Evolutionary conservation across 208 protist species (phyloP).

Genomic region (Trypanosoma lewisi): DNA sequence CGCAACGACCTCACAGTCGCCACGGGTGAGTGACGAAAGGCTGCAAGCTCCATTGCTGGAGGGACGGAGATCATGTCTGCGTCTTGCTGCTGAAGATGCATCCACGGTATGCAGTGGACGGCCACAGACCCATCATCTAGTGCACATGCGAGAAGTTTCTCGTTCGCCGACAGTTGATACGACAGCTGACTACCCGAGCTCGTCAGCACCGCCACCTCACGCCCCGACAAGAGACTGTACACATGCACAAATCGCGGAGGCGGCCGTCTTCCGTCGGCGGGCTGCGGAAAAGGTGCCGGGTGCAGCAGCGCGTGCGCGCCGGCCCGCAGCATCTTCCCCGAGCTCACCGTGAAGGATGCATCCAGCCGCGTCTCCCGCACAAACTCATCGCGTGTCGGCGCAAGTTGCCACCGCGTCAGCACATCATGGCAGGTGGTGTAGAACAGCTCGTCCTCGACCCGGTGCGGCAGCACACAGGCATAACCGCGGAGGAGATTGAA

Average conservation of each 20-base stretch:
- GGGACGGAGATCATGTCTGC: slow-evolving; percentile 1
- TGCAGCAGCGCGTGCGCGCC: slow-evolving; percentile 16
- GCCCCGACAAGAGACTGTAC: background rate
- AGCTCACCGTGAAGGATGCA: slow-evolving; percentile 4
- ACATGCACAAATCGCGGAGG: slow-evolving; percentile 16
- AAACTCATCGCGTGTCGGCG: slow-evolving; percentile 21
- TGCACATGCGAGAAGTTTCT: slow-evolving; percentile 16
- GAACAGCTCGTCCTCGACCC: slow-evolving; percentile 45
- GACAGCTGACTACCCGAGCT: slow-evolving; percentile 9
- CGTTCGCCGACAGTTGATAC: slow-evolving; percentile 21
- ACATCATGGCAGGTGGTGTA: slow-evolving; percentile 30
- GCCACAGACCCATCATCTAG: slow-evolving; percentile 26
- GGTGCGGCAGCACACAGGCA: slow-evolving; percentile 39
- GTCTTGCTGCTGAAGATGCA: background rate
- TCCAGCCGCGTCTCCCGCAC: background rate
- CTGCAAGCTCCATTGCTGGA: slow-evolving; percentile 18
- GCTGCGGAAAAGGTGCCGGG: slow-evolving; percentile 3
- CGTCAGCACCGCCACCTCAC: slow-evolving; percentile 15
- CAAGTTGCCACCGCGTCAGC: slow-evolving; percentile 17
- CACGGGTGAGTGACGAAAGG: slow-evolving; percentile 14
- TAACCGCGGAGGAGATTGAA: slow-evolving; percentile 22
- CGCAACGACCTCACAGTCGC: slow-evolving; percentile 17
- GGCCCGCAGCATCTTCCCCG: slow-evolving; percentile 4
- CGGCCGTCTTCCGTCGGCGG: slow-evolving; percentile 2
- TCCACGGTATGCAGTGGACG: slow-evolving; percentile 14